Evolutionary conservation across 768 basidiomycete genomes (phyloP).

Genomic region (Podaxis carcinomalis): DNA sequence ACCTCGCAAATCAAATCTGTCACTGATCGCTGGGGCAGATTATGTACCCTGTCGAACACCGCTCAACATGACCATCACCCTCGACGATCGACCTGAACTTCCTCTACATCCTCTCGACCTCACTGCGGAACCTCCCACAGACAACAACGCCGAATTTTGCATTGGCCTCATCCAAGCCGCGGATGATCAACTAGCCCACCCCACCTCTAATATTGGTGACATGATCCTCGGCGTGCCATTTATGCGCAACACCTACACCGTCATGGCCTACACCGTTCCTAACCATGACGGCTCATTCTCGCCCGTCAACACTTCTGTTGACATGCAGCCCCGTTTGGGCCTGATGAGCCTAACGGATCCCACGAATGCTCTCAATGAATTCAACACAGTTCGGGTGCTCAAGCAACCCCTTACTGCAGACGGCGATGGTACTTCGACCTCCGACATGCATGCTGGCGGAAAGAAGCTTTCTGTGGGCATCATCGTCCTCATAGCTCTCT

Average conservation of each 20-base stretch:
- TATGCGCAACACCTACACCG: constrained; percentile 70
- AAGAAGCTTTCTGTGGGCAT: constrained; percentile 54
- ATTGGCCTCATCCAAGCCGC: constrained; percentile 65
- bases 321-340: constrained; percentile 43
- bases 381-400: constrained; percentile 63
- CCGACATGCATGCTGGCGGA: constrained; percentile 13
- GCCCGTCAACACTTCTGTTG: constrained; percentile 9
- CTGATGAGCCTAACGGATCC: constrained; percentile 62
- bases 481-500: constrained; percentile 55
- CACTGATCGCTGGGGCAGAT: constrained; percentile 34
- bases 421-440: background rate
- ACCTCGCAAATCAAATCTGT: background rate
- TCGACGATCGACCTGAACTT: constrained; percentile 53
- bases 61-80: constrained; percentile 63
- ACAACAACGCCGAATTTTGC: constrained; percentile 45
- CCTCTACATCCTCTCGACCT: constrained; percentile 76
- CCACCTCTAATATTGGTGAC: constrained; percentile 44
- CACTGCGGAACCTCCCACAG: constrained; percentile 41
- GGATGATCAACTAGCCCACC: constrained; percentile 33
- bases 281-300: constrained; percentile 42
- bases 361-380: constrained; percentile 58
- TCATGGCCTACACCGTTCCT: constrained; percentile 63
- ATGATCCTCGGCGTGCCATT: constrained; percentile 80
- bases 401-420: constrained; percentile 46
- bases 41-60: constrained; percentile 71